phyloP scores from a whole-genome alignment of 208 protist genomes.

The Herpetomonas tarakana region DNA sequence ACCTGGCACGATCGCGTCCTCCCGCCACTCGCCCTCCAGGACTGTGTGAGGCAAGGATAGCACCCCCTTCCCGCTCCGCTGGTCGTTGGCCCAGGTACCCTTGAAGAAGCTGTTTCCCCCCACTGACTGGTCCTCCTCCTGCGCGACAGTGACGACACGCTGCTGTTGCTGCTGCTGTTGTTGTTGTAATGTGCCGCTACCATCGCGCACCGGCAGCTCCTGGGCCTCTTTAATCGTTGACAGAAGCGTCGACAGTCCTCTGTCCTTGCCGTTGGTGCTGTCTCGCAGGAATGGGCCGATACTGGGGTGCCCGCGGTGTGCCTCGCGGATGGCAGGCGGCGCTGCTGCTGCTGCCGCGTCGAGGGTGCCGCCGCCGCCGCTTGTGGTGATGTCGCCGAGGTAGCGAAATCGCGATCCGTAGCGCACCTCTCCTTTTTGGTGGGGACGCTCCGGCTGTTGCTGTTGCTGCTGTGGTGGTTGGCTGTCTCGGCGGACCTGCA shows the following conservation, averaged over 20 bases:
- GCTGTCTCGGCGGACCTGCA: too few species aligned
- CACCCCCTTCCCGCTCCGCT: slow-evolving; percentile 39
- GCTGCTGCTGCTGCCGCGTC: too few species aligned
- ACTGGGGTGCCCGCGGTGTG: too few species aligned
- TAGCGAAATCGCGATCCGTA: slow-evolving; percentile 6
- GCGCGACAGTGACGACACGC: slow-evolving; percentile 27
- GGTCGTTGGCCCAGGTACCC: slow-evolving; percentile 51
- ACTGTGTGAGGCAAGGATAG: slow-evolving; percentile 40
- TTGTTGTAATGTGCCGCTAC: neutral
- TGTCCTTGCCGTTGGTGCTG: too few species aligned
- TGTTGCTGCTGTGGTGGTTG: too few species aligned
- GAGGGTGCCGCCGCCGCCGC: too few species aligned
- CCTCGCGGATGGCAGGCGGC: too few species aligned
- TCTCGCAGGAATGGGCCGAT: too few species aligned
- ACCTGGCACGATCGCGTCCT: slow-evolving; percentile 24
- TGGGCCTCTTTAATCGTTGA: too few species aligned
- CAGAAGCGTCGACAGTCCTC: too few species aligned
- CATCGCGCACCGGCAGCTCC: neutral
- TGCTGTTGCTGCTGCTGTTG: neutral
- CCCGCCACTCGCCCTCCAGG: slow-evolving; percentile 50
- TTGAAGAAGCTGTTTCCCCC: slow-evolving; percentile 25
- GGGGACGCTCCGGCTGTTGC: too few species aligned
- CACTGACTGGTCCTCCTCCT: slow-evolving; percentile 29
- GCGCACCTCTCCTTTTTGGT: slow-evolving; percentile 1
- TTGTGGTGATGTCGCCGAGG: slow-evolving; percentile 1